Evolutionary conservation across 768 basidiomycete genomes (phyloP), one percentile per base, ranked within the genome.

Genomic region (Pleurotus cornucopiae): DNA sequence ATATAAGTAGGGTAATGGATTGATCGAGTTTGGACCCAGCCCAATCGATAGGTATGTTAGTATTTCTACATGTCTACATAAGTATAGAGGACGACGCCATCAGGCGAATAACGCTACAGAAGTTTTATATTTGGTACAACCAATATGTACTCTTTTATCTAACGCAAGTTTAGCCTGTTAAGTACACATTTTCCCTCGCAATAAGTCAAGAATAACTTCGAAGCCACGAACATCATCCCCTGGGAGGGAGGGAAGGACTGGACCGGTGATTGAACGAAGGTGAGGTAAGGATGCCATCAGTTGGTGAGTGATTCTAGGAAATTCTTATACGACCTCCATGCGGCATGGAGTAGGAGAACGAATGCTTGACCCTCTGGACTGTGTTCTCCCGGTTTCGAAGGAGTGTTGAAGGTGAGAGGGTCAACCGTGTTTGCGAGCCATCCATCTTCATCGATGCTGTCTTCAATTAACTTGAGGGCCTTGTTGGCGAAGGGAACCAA

Each of bases 291-390:
- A 34, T 34, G 30, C 7, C 7, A 30, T 37, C n/a, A 25, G 21
- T 53, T 37, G 6, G 18, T 39, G 18, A 53, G 37, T n/a, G 51
- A 53, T 21, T 37, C 16, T 46, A 25, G 56, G 47, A 55, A 46
- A 26, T 54, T 40, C 23, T 45, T 49, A 45, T 66, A 68, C 37
- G 64, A 60, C 30, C 58, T 55, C 62, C 66, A 66, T 5, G 80
- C 80, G 5, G 83, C 66, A 43, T 82, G 70, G 57, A 85, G 69
- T 38, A 84, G 64, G 6, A 84, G 64, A 21, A 83, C 77, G 62
- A 87, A 86, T 2, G 81, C 76, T 65, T 86, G 81, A 1, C 77
- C 82, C 65, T 86, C 84, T 4, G 85, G 81, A 60, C 77, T 80
- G 48, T 76, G 65, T 6, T 62, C 57, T 3, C 75, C 73, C 20